Conservation (phyloP, 1,284 basidiomycete species). For the Sporisorium iseilematis-ciliati region DNA sequence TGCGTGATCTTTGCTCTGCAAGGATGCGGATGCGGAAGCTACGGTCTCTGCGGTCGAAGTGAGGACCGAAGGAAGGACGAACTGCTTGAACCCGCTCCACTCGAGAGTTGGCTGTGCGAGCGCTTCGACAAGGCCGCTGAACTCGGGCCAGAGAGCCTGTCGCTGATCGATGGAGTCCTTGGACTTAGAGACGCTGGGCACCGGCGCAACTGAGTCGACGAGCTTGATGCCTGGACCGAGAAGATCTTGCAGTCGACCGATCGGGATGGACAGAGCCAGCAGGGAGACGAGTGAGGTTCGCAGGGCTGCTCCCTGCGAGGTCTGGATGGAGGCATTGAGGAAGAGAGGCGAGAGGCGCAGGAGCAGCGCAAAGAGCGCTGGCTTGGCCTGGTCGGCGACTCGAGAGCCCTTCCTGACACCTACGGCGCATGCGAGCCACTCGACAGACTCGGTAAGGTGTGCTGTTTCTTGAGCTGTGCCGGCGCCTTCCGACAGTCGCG, state of each 20-base stretch:
- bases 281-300: slow-evolving; percentile 51
- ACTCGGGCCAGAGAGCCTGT: slow-evolving; percentile 48
- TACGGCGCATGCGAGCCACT: slow-evolving; percentile 57
- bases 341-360: slow-evolving; percentile 45
- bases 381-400: slow-evolving; percentile 52
- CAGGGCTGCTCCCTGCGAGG: slow-evolving; percentile 26
- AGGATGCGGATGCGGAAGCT: slow-evolving; percentile 18
- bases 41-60: slow-evolving; percentile 53
- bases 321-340: slow-evolving; percentile 21
- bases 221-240: slow-evolving; percentile 61
- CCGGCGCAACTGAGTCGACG: slow-evolving; percentile 52
- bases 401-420: slow-evolving; percentile 66
- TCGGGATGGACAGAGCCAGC: slow-evolving; percentile 52
- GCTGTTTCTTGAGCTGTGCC: slow-evolving; percentile 14
- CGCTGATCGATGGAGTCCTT: slow-evolving; percentile 31
- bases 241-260: slow-evolving; percentile 65
- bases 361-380: slow-evolving; percentile 53
- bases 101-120: slow-evolving; percentile 52
- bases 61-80: slow-evolving; percentile 60
- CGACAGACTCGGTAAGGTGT: slow-evolving; percentile 42
- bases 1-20: slow-evolving; percentile 47
- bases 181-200: slow-evolving; percentile 22
- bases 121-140: slow-evolving; percentile 57
- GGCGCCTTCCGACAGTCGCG: not conserved
- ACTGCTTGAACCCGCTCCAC: slow-evolving; percentile 64